Evolutionary conservation across 2,329 filamentous ascomycete genomes (phyloP).

Genomic region (Venturia pyrina): DNA sequence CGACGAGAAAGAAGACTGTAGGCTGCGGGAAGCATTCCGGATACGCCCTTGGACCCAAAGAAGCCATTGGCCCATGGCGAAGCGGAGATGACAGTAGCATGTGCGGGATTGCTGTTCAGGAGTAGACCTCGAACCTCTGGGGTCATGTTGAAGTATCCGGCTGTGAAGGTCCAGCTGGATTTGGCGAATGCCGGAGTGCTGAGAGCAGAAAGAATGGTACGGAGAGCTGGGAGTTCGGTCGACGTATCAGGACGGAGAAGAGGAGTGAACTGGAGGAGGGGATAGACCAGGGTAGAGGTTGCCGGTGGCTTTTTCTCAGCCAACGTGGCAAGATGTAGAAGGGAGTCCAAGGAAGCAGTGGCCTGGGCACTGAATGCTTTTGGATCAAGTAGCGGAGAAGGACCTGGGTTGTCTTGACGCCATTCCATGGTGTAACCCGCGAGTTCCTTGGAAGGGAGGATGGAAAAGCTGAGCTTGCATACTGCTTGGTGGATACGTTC

Average conservation of each 20-base stretch:
- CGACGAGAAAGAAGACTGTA: conserved; percentile 80
- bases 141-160: conserved; percentile 96
- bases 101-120: conserved; percentile 57
- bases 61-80: conserved; percentile 94
- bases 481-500: conserved; percentile 65
- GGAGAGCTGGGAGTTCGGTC: conserved; percentile 79
- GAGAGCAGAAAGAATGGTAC: conserved; percentile 63
- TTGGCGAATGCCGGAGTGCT: conserved; percentile 49
- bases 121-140: conserved; percentile 72
- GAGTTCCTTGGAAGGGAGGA: conserved; percentile 49
- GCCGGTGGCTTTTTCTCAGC: conserved; percentile 16
- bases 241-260: conserved; percentile 70
- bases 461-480: conserved; percentile 69
- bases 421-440: conserved; percentile 53
- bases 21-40: conserved; percentile 79
- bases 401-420: conserved; percentile 64
- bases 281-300: conserved; percentile 67
- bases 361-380: conserved; percentile 52
- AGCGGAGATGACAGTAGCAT: conserved; percentile 81
- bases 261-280: conserved; percentile 79
- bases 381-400: conserved; percentile 63
- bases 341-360: conserved; percentile 52
- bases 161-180: conserved; percentile 90
- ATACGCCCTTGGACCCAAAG: conserved; percentile 77
- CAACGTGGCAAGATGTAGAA: conserved; percentile 48